Evolutionary conservation across 345 rosid genomes (phyloP).

Genomic region (Rubroshorea leprosula): DNA sequence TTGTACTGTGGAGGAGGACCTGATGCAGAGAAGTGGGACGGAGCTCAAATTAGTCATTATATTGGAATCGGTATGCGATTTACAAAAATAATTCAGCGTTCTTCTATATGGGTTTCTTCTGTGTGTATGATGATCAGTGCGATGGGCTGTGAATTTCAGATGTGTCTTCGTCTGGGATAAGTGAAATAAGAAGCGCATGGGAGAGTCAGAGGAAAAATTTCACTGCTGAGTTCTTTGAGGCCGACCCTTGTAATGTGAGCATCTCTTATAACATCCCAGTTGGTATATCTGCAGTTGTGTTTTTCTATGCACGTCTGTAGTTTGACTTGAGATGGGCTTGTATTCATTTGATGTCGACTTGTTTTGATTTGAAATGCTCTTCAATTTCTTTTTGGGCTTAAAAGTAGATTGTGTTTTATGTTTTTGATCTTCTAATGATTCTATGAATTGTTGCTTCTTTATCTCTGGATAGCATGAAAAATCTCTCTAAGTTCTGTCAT

Average conservation of each 20-base stretch:
- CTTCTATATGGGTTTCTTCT: background rate
- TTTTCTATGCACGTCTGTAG: background rate
- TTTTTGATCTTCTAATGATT: slow-evolving; percentile 1
- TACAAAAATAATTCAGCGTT: background rate
- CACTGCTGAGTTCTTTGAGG: slow-evolving; percentile 72
- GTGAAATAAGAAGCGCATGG: slow-evolving; percentile 64
- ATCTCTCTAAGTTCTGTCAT: background rate
- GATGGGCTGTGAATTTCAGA: slow-evolving; percentile 26
- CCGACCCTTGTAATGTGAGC: slow-evolving; percentile 67
- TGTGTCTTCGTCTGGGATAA: slow-evolving; percentile 51
- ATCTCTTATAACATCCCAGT: slow-evolving; percentile 6
- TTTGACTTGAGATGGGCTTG: background rate
- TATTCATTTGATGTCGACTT: no score
- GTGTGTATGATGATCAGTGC: background rate
- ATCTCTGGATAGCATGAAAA: background rate
- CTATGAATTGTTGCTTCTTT: background rate
- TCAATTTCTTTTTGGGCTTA: background rate
- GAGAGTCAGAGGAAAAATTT: slow-evolving; percentile 63
- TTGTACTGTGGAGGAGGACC: slow-evolving; percentile 74
- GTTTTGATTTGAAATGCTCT: background rate
- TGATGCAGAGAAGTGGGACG: slow-evolving; percentile 74
- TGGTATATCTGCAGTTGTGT: background rate
- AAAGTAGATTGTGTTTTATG: background rate
- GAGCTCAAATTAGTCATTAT: slow-evolving; percentile 60
- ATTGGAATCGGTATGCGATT: slow-evolving; percentile 63